Evolutionary conservation across 164 flowering plant genomes (phyloP), one percentile per base, ranked within the genome.

Genomic region (Berberis vulgaris): DNA sequence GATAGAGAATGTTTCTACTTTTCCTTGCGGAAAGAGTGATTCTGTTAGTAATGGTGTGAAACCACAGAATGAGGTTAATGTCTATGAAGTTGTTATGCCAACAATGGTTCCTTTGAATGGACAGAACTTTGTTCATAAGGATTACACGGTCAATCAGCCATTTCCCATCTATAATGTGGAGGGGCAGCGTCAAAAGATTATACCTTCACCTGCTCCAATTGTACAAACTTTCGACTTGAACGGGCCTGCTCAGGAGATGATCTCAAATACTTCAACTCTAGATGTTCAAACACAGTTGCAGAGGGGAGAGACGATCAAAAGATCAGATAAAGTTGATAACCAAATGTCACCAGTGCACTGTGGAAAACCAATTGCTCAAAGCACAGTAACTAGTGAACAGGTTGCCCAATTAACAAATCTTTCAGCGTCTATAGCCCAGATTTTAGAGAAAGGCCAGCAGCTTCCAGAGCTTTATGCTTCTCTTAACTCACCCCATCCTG

Each of bases 401-500:
- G 76, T 77, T 60, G 72, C 74, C 41, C 82, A 80, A 54, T 12
- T 83, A 52, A 64, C 79, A 42, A 75, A 79, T 67, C 63, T 83
- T 65, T 74, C 85, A 54, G 82, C 77, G 9, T 81, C 89, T 53
- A 62, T 80, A 56, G 86, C 81, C n/a, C 87, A 82, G 73, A 69
- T 79, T 49, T 60, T 88, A 68, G 82, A 75, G 67, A 78, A 78
- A 55, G 74, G 72, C 40, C 81, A 78, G 68, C 83, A 79, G 63
- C 78, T 83, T 64, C 83, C 84, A 52, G 82, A 83, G 49, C 67
- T 78, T 53, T 77, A 65, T 79, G 75, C 84, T 63, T 68, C 81
- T 61, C 66, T 80, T 43, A 78, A 74, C 63, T 65, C 80, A 60
- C 65, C 71, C 5, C 68, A 49, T 66, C 46, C 73, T 9, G 41